These are phyloP conservation scores for Rosellinia necatrix DNA, from an alignment of 2,329 filamentous ascomycete genomes.

Conservation along the genomic window DNA sequence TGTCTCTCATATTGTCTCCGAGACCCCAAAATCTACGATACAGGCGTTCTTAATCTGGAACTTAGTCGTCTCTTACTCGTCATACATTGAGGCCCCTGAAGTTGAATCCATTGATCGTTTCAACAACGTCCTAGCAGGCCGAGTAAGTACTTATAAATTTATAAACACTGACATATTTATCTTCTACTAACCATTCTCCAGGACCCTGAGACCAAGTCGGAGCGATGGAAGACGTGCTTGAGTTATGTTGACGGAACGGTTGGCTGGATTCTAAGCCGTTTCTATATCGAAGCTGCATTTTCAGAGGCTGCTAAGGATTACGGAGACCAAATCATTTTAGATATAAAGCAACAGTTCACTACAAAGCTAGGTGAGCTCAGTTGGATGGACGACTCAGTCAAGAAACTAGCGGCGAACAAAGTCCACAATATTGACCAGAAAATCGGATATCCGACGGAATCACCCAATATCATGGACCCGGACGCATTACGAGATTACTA, in stretches of 20 bases:
- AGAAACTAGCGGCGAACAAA: constrained; percentile 62
- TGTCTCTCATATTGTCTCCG: constrained; percentile 58
- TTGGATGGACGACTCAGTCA: constrained; percentile 65
- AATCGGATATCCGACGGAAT: constrained; percentile 66
- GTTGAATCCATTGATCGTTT: constrained; percentile 65
- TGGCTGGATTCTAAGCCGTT: constrained; percentile 71
- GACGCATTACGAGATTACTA: constrained; percentile 59
- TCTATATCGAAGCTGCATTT: constrained; percentile 72
- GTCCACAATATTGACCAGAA: constrained; percentile 68
- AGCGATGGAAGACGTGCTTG: constrained; percentile 71
- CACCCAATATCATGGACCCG: constrained; percentile 63
- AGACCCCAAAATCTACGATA: constrained; percentile 59
- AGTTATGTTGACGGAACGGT: constrained; percentile 60
- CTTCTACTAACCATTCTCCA: constrained; percentile 29
- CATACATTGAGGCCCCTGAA: constrained; percentile 61
- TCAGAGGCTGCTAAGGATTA: constrained; percentile 68
- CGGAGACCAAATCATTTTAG: constrained; percentile 70
- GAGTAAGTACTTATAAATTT: constrained; percentile 42
- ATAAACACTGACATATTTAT: neutral
- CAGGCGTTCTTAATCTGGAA: constrained; percentile 70
- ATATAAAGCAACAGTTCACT: constrained; percentile 70
- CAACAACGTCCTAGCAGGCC: constrained; percentile 63
- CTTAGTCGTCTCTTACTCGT: constrained; percentile 57
- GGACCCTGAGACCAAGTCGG: constrained; percentile 64
- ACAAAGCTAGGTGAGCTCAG: constrained; percentile 49